Base-by-base conservation (phyloP, 1,284 basidiomycete species). In the Cryptococcus sp. region DNA sequence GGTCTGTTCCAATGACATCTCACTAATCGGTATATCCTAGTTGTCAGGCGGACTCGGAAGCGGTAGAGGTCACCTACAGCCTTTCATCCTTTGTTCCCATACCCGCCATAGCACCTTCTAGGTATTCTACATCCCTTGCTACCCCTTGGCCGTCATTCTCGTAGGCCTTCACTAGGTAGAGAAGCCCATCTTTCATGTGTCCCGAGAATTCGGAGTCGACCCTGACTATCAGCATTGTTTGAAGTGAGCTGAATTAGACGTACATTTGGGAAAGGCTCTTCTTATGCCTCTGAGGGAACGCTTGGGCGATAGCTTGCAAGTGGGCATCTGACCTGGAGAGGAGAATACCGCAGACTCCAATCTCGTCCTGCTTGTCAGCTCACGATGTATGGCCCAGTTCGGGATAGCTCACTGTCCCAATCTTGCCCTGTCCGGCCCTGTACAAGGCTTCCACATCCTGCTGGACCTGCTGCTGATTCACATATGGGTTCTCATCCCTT, bases 11-110 rank as follows among this genome's bases (percentile, higher is more conserved):
- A 77, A 56, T 75, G 74, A 19, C 49, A 51, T 45, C 75, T 54
- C 34, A 72, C 63, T 45, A 77, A 57, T 37, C 75, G 66, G 54
- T 72, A 76, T 49, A 67, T 63, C 53, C 66, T 69, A 9, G 1
- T 10, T 31, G 41, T 58, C 54, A 57, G 50, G 39, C 41, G 23
- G 10, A 21, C 13, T 43, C 21, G 11, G 23, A 24, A 5, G 16
- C 4, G 16, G 18, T 22, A 7, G 10, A 43, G 21, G 41, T 22
- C 3, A 62, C 66, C 57, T 56, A 72, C 53, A 77, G 52, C 28
- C 74, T 50, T 58, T 76, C 75, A 50, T 77, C 74, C 59, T 76
- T 75, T 7, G 74, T 76, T 25, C 73, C 74, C 61, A 68, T 60
- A n/a, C 74, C 74, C 0, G 57, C 46, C 73, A 75, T 76, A 21